A percentile compares a stretch with the other conserved stretches of the same genome.
phyloP scores from a whole-genome alignment of 139 green algal genomes.

The Chlamydomonas urium region DNA sequence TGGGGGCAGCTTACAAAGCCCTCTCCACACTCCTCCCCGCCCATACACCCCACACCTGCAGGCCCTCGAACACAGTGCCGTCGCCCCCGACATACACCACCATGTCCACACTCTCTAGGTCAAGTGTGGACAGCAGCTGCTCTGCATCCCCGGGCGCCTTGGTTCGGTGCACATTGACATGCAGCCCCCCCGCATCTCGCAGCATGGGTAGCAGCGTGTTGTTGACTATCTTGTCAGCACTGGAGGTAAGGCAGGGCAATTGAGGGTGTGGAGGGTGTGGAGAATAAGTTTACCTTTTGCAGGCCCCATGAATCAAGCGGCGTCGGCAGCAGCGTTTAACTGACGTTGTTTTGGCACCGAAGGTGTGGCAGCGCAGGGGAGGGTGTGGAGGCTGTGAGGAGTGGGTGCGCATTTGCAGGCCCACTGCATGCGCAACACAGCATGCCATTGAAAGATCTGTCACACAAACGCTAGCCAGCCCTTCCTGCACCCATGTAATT shows the following conservation, averaged over 20 bases:
- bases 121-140: conserved; percentile 30
- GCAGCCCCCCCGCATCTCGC: conserved; percentile 50
- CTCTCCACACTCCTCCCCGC: too few species aligned
- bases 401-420: too few species aligned
- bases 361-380: neutral
- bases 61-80: conserved; percentile 64
- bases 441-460: too few species aligned
- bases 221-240: conserved; percentile 23
- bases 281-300: too few species aligned
- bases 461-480: too few species aligned
- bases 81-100: conserved; percentile 68
- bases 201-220: conserved; percentile 46
- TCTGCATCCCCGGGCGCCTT: conserved; percentile 39
- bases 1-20: too few species aligned
- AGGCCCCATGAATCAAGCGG: neutral
- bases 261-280: neutral
- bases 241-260: conserved; percentile 6
- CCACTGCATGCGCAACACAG: too few species aligned
- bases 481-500: too few species aligned
- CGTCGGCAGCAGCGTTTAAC: neutral
- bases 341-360: neutral
- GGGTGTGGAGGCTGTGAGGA: too few species aligned
- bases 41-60: conserved; percentile 74
- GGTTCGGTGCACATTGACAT: conserved; percentile 38
- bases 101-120: conserved; percentile 29